phyloP scores from a whole-genome alignment of 768 basidiomycete genomes.

The Lentinus tigrinus region DNA sequence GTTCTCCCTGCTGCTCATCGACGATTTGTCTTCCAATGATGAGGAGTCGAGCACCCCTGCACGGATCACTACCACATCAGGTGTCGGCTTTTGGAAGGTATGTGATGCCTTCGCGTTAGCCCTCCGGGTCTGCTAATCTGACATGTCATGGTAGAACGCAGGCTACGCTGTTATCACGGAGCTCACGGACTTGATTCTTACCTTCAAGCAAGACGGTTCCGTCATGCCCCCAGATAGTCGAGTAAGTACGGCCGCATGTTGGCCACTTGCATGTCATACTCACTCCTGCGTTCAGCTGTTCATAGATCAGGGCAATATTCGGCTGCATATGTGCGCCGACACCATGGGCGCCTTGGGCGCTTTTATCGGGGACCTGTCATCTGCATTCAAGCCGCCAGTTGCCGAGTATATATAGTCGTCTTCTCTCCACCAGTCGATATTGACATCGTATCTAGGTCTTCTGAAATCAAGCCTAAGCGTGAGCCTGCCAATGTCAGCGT shows the following conservation, averaged over 20 bases:
- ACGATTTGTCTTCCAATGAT: conserved; percentile 41
- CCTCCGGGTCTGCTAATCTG: not conserved
- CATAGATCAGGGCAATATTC: conserved; percentile 52
- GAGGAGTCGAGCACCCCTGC: conserved; percentile 24
- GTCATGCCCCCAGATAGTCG: conserved; percentile 29
- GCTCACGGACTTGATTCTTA: conserved; percentile 47
- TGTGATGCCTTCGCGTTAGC: conserved; percentile 21
- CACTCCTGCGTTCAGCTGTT: conserved; percentile 42
- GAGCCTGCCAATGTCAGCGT: conserved; percentile 19
- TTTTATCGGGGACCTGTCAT: conserved; percentile 52
- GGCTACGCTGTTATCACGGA: conserved; percentile 74
- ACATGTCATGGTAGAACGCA: conserved; percentile 36
- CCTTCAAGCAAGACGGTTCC: conserved; percentile 32
- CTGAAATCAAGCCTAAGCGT: conserved; percentile 13
- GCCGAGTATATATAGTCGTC: conserved; percentile 10
- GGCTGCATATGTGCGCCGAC: conserved; percentile 77
- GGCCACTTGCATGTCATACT: not conserved
- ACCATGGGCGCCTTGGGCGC: conserved; percentile 58
- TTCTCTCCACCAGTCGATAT: not conserved
- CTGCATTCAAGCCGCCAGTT: conserved; percentile 38
- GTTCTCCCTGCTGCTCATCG: conserved; percentile 52
- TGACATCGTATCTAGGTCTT: not conserved
- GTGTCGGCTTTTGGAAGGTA: conserved; percentile 65
- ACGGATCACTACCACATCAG: conserved; percentile 25
- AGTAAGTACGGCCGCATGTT: conserved; percentile 32